phyloP scores from a whole-genome alignment of 371 early-diverging fungal species.

The Circinella minor region DNA sequence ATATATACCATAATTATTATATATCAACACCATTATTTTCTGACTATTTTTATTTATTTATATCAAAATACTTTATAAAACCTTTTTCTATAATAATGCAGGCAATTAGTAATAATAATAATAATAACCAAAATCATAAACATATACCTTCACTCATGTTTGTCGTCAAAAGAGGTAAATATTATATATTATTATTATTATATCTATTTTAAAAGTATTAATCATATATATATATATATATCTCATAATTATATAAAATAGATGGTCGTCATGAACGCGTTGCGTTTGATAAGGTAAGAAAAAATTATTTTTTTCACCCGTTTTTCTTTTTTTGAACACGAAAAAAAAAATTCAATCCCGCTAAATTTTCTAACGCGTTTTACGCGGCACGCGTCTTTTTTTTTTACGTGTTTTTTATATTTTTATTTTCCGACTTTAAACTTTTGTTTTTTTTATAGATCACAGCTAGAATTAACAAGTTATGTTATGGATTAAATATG shows the following conservation, averaged over 20 bases:
- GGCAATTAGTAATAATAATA: background rate
- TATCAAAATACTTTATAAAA: too few relatives aligned
- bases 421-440: background rate
- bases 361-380: constrained; percentile 1
- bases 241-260: too few relatives aligned
- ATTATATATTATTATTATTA: too few relatives aligned
- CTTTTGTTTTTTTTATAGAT: constrained; percentile 58
- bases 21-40: too few relatives aligned
- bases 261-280: constrained; percentile 85
- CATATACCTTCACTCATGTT: constrained; percentile 4
- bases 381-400: background rate
- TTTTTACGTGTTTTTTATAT: constrained; percentile 9
- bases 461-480: constrained; percentile 84
- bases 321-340: too few relatives aligned
- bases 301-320: background rate
- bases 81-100: background rate
- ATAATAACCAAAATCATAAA: background rate
- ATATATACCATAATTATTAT: too few relatives aligned
- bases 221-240: background rate
- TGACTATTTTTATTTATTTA: too few relatives aligned
- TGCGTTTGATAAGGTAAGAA: constrained; percentile 80
- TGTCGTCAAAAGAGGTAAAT: constrained; percentile 12
- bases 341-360: constrained; percentile 9
- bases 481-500: constrained; percentile 86
- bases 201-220: background rate